These are phyloP conservation scores for Aspergillus pseudoviridinutans DNA, from an alignment of 2,329 filamentous ascomycete species.

Conservation along the genomic window DNA sequence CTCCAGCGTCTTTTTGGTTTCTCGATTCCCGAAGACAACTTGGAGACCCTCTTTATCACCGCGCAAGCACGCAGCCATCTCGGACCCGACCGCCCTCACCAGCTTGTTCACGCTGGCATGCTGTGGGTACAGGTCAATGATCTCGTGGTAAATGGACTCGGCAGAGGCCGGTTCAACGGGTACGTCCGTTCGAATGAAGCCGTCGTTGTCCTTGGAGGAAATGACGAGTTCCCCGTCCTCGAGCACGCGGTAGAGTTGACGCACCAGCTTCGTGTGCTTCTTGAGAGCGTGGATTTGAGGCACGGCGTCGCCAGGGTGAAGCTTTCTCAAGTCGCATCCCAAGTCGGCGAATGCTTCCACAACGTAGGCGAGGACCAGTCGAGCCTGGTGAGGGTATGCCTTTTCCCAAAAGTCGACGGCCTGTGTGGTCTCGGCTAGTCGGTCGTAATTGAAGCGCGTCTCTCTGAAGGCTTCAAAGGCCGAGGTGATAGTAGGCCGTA, in stretches of 20 bases:
- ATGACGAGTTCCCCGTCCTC: not conserved
- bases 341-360: conserved; percentile 2
- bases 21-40: conserved; percentile 37
- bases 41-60: conserved; percentile 35
- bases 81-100: conserved; percentile 28
- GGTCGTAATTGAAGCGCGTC: not conserved
- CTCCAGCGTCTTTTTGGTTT: conserved; percentile 26
- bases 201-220: not conserved
- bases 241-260: not conserved
- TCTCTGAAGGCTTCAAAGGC: not conserved
- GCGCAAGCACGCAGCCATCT: conserved; percentile 36
- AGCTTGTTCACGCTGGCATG: conserved; percentile 33
- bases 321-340: not conserved
- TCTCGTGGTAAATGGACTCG: not conserved
- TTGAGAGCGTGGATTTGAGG: not conserved
- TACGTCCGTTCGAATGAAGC: not conserved
- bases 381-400: not conserved
- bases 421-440: not conserved
- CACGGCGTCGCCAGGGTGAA: not conserved
- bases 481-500: not conserved
- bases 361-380: conserved; percentile 1
- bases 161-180: not conserved
- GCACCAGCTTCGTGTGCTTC: not conserved
- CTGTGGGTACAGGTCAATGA: conserved; percentile 27
- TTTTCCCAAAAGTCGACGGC: not conserved